Base-by-base conservation (phyloP, 2,329 filamentous ascomycete genomes). In the Neofusicoccum parvum region DNA sequence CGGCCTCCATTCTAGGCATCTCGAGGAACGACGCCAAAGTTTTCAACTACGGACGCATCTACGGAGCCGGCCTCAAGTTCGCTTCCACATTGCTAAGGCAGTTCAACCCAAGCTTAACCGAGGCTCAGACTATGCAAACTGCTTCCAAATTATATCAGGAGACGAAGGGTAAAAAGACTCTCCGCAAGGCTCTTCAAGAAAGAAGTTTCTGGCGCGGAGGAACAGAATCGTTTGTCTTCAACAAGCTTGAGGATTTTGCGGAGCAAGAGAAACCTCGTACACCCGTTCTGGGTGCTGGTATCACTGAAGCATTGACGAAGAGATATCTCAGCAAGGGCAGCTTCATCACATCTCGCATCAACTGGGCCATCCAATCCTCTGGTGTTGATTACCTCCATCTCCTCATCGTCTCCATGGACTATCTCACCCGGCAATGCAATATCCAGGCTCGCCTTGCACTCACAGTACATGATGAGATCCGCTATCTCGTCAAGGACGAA, bases 21-120 rank as follows among this genome's bases (percentile, higher is more conserved):
- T 96, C 92, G 2, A 87, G 95, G 67, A 97, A 97, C 72, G 89
- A 97, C 73, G 95, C 95, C 66, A 99, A 99, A 75, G 88, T 99
- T 0, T 99, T 99, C 83, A 99, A 99, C 76, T 99, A 99, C 72
- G 96, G 96, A 7, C 92, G 96, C 46, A 99, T 99, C 56, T 99
- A 99, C 73, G 96, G 95, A n/a, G 96, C 95, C 4, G 96, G 95
- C 0, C 81, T 98, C 59, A 96, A 93, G 71, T 99, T 99, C 74
- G 95, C 95, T 0, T 89, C 91, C 2, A 96, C 92, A 10, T 83
- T 99, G 2, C 85, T 99, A 1, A 88, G 94, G 7, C 95, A 98
- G 74, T 99, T 99, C 81, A 97, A 98, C 72, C 93, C 94, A 1
- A 84, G 80, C 20, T 81, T 99, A 39, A 90, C 90, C 0, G 95